Conservation (phyloP, 345 rosid genomes). For the Firmiana major region DNA sequence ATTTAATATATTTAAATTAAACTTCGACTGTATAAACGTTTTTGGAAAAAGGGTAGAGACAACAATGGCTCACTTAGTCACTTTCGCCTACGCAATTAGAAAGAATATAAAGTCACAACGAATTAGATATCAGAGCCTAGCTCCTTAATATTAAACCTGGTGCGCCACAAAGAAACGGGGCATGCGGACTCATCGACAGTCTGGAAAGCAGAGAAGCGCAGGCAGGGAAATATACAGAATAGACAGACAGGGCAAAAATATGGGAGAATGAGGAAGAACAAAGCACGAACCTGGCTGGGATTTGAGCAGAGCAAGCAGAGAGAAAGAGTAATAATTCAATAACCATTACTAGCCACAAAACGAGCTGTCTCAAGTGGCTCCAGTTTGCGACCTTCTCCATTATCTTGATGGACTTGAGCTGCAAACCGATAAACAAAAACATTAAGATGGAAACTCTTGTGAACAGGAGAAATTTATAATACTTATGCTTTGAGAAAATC, state of each 20-base stretch:
- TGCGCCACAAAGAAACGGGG: background rate
- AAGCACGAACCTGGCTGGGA: slow-evolving; percentile 36
- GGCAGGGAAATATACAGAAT: background rate
- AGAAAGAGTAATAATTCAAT: slow-evolving; percentile 7
- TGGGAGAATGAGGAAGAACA: background rate
- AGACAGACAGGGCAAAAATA: background rate
- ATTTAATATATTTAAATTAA: no score
- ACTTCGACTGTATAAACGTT: no score
- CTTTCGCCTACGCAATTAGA: no score
- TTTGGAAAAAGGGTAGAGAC: no score
- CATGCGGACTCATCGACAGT: background rate
- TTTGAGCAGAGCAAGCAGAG: slow-evolving; percentile 11
- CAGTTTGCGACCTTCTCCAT: slow-evolving; percentile 18
- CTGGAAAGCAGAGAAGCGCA: background rate
- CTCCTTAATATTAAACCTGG: background rate
- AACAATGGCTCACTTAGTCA: no score
- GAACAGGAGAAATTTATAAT: no score
- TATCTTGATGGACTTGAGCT: background rate
- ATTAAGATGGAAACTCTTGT: no score
- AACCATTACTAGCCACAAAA: background rate
- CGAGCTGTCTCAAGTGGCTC: background rate
- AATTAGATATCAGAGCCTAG: background rate
- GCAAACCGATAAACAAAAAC: background rate
- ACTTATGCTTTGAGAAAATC: background rate
- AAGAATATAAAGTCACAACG: no score